A percentile compares a stretch with the other conserved stretches of the same genome.
These are phyloP conservation scores for Hansenula sp. DNA, from an alignment of 1,139 yeast genomes.

Conservation along the genomic window DNA sequence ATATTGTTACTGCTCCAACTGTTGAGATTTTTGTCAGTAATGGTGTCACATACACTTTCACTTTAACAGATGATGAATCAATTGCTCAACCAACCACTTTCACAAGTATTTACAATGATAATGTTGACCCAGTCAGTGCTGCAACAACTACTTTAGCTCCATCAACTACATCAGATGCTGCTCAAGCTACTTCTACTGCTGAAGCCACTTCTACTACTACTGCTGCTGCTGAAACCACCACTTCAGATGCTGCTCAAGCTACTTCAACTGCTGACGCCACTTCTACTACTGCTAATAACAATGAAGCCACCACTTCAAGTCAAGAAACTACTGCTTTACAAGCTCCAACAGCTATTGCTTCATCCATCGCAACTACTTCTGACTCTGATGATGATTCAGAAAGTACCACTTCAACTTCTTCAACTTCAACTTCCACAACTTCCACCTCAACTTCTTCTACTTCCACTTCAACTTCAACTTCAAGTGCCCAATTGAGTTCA, in stretches of 20 bases:
- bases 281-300: constrained; percentile 9
- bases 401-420: constrained; percentile 7
- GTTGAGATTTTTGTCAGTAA: constrained; percentile 61
- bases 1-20: constrained; percentile 61
- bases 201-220: not conserved
- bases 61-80: constrained; percentile 36
- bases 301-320: constrained; percentile 11
- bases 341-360: constrained; percentile 7
- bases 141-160: constrained; percentile 11
- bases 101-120: constrained; percentile 24
- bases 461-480: constrained; percentile 13
- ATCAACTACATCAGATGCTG: constrained; percentile 8
- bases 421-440: constrained; percentile 11
- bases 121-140: constrained; percentile 11
- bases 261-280: not conserved
- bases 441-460: constrained; percentile 10
- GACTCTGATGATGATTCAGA: not conserved
- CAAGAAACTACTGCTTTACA: constrained; percentile 10
- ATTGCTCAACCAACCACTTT: constrained; percentile 27
- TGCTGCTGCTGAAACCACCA: constrained; percentile 1
- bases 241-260: not conserved
- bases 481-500: constrained; percentile 24
- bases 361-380: constrained; percentile 2
- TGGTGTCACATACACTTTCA: constrained; percentile 57
- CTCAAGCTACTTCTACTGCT: constrained; percentile 7